Base-by-base conservation (phyloP, 331 rosid genomes). In the Spiraea crenata region DNA sequence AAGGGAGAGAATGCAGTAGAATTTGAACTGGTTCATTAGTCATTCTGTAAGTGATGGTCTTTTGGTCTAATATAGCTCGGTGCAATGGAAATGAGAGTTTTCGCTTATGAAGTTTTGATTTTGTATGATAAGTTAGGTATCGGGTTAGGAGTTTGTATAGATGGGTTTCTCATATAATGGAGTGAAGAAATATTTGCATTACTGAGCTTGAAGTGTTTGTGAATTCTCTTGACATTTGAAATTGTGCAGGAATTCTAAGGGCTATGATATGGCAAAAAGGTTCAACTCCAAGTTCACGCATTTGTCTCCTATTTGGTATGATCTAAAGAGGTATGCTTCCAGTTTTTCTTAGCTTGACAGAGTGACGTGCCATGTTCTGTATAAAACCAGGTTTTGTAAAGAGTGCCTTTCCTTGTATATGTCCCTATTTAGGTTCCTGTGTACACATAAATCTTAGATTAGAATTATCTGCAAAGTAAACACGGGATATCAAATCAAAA, bases 301-400 rank as follows among this genome's bases (percentile, higher is more conserved):
- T 81, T 63, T 95, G 81, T 89, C 99, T 46, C 99, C 96, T 8
- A 84, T 91, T 19, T 95, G 97, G 99, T 95, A 95, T 67, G 95
- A 89, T 49, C 77, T 95, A 75, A 95, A 91, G 77, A 95, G 97
- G 99, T 95, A 89, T 57, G 74, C 70, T 51, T 64, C n/a, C 15
- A 55, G 19, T 25, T 65, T 25, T 73, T 76, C 40, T 57, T 63
- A 9, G 8, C 12, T 19, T 57, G 64, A 70, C 50, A 44, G 39
- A 25, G n/a, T 67, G 68, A 77, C 71, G 65, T 57, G 67, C 61
- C 44, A 59, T 50, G 31, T 61, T 17, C 52, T 63, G 46, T 70
- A 31, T 56, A 1, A 34, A 1, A 15, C 25, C 25, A 1, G 40
- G 44, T 15, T 56, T 4, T 9, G 31, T 56, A 9, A 20, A 58